Evolutionary conservation across 1,139 yeast species (phyloP).

Genomic region (Geotrichum fermentans): DNA sequence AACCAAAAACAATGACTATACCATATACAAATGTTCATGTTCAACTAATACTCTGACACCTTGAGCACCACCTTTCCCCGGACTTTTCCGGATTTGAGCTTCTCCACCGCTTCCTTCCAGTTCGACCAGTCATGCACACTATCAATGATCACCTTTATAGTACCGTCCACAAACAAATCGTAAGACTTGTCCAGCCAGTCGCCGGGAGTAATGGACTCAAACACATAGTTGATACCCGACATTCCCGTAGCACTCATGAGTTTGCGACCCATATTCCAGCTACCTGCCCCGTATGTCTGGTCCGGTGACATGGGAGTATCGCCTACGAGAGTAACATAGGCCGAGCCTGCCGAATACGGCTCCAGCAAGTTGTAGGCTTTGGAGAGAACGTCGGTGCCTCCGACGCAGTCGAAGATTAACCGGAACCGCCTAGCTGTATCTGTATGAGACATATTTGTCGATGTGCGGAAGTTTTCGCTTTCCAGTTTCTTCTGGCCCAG

Average conservation of each 20-base stretch:
- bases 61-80: slow-evolving; percentile 56
- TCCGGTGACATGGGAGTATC: slow-evolving; percentile 37
- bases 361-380: slow-evolving; percentile 38
- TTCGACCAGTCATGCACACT: slow-evolving; percentile 49
- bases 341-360: slow-evolving; percentile 41
- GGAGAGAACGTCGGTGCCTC: slow-evolving; percentile 34
- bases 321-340: slow-evolving; percentile 51
- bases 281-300: slow-evolving; percentile 26
- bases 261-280: slow-evolving; percentile 32
- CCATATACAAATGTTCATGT: too few species aligned
- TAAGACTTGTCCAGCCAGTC: slow-evolving; percentile 33
- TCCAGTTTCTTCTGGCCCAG: slow-evolving; percentile 16
- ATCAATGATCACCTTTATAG: slow-evolving; percentile 49
- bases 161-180: slow-evolving; percentile 42
- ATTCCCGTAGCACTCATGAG: slow-evolving; percentile 29
- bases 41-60: too few species aligned
- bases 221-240: slow-evolving; percentile 34
- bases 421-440: slow-evolving; percentile 12
- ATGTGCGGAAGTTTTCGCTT: slow-evolving; percentile 13
- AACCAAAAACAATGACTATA: too few species aligned
- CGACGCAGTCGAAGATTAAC: slow-evolving; percentile 20
- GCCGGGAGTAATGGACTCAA: slow-evolving; percentile 27
- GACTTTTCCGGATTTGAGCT: slow-evolving; percentile 46
- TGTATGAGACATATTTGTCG: slow-evolving; percentile 6
- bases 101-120: slow-evolving; percentile 47